Percentiles rank a stretch among this genome's conserved stretches.
These are phyloP conservation scores for Elsinoe arachidis DNA, from an alignment of 2,329 filamentous ascomycete species.

Conservation along the genomic window DNA sequence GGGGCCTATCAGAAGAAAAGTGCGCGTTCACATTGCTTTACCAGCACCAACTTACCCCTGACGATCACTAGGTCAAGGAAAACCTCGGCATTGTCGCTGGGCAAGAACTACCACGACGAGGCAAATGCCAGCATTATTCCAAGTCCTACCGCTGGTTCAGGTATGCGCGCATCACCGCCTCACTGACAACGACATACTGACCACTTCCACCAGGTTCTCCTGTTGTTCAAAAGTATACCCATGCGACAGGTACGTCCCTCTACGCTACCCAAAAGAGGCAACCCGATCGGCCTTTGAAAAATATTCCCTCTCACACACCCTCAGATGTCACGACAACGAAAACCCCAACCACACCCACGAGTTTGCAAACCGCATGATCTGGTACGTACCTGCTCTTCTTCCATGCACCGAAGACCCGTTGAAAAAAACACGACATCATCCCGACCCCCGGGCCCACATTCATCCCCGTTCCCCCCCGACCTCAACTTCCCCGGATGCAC, in stretches of 20 bases:
- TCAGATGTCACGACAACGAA: conserved; percentile 62
- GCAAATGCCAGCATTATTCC: conserved; percentile 46
- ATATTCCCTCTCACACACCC: background rate
- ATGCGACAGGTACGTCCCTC: conserved; percentile 42
- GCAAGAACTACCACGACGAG: conserved; percentile 44
- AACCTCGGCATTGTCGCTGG: conserved; percentile 47
- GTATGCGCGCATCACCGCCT: conserved; percentile 24
- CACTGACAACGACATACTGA: conserved; percentile 9
- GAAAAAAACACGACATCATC: background rate
- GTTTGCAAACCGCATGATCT: conserved; percentile 78
- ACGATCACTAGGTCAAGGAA: conserved; percentile 35
- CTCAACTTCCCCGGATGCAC: no score
- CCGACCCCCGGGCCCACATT: background rate
- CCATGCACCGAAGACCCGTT: background rate
- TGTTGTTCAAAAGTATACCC: conserved; percentile 50
- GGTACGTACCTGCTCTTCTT: conserved; percentile 33
- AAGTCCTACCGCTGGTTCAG: conserved; percentile 51
- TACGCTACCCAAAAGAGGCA: background rate
- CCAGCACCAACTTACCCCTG: background rate
- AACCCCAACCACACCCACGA: conserved; percentile 63
- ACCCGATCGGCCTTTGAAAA: conserved; percentile 9
- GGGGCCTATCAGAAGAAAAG: conserved; percentile 25
- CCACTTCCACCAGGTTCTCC: conserved; percentile 37
- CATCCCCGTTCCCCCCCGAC: no score
- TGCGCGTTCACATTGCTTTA: conserved; percentile 9